phyloP scores from a whole-genome alignment of 495 filamentous ascomycete genomes.

The Aspergillus homomorphus region DNA sequence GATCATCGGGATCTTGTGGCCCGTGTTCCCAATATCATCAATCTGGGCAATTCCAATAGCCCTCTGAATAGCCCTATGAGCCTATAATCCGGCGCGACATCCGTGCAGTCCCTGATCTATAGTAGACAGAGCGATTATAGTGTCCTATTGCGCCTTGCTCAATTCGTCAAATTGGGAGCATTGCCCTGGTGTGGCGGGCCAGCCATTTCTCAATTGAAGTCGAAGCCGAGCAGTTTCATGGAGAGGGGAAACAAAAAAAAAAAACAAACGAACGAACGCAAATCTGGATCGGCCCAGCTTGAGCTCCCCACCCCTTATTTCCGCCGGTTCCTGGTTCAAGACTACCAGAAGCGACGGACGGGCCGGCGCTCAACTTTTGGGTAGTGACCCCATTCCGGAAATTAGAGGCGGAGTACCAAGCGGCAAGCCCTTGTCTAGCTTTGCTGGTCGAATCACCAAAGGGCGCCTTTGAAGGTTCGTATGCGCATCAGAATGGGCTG shows the following conservation, averaged over 20 bases:
- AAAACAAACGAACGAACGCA: neutral
- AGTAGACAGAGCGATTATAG: too few species aligned
- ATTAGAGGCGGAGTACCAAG: slow-evolving; percentile 15
- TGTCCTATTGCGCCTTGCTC: too few species aligned
- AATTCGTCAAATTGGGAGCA: too few species aligned
- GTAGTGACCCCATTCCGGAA: slow-evolving; percentile 12
- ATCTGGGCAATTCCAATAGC: neutral
- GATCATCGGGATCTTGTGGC: slow-evolving; percentile 33
- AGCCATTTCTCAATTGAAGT: too few species aligned
- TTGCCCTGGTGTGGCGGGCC: too few species aligned
- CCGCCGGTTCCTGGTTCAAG: slow-evolving; percentile 15
- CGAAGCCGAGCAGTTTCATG: too few species aligned
- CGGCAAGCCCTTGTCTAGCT: neutral
- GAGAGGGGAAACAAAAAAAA: too few species aligned
- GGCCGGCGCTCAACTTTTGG: slow-evolving; percentile 14
- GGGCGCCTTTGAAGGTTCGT: neutral
- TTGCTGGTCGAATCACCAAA: neutral
- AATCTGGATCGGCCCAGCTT: slow-evolving; percentile 2
- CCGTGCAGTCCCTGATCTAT: too few species aligned
- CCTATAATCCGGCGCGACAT: too few species aligned
- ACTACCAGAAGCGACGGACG: slow-evolving; percentile 1
- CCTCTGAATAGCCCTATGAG: neutral
- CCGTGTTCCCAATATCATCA: slow-evolving; percentile 25
- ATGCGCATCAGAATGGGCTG: neutral
- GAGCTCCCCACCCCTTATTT: slow-evolving; percentile 18